These are phyloP conservation scores for Aspergillus jensenii DNA, from an alignment of 2,329 filamentous ascomycete genomes.

Conservation along the genomic window DNA sequence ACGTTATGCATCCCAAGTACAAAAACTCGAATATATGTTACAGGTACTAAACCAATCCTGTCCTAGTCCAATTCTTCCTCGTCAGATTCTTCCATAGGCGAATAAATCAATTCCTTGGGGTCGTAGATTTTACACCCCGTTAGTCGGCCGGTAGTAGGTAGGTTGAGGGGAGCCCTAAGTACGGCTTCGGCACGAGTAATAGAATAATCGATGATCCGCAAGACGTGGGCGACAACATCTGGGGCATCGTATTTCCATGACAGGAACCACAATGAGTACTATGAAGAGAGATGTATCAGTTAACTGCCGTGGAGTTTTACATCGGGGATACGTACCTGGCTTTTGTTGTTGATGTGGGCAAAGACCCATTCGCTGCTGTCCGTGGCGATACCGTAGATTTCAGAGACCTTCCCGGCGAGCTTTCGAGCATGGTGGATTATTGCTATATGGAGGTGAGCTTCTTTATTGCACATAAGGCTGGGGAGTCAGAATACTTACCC, in stretches of 20 bases:
- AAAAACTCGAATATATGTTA: background rate
- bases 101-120: background rate
- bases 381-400: conserved; percentile 1
- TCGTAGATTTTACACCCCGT: background rate
- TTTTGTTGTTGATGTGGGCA: background rate
- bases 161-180: background rate
- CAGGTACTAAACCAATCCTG: background rate
- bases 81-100: background rate
- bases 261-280: background rate
- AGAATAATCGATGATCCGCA: background rate
- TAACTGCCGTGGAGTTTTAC: background rate
- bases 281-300: background rate
- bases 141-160: background rate
- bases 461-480: background rate
- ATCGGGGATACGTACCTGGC: background rate
- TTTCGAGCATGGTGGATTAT: background rate
- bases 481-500: background rate
- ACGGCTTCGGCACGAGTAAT: background rate
- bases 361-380: background rate
- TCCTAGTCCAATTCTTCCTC: background rate
- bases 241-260: background rate
- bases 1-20: background rate
- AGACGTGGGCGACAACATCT: background rate
- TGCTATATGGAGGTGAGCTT: background rate
- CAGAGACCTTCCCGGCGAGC: background rate